These are phyloP conservation scores for Apiospora arundinis DNA, from an alignment of 2,329 filamentous ascomycete species.

Conservation along the genomic window DNA sequence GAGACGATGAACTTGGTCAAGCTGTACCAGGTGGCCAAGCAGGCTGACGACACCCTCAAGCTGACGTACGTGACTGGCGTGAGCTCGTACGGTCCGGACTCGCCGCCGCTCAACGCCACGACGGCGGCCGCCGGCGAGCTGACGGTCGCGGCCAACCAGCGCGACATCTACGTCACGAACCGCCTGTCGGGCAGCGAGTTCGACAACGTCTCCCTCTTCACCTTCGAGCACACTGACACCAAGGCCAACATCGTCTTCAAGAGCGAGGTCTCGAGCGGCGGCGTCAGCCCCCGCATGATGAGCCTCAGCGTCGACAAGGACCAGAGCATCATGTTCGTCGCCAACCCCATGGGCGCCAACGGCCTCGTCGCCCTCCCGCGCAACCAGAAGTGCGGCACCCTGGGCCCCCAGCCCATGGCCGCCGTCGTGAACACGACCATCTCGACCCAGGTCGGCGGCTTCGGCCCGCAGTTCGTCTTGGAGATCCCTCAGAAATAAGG, in stretches of 20 bases:
- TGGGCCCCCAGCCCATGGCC: constrained; percentile 33
- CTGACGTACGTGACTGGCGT: constrained; percentile 46
- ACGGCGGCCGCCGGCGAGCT: constrained; percentile 54
- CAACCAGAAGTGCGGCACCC: constrained; percentile 27
- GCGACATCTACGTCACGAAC: constrained; percentile 59
- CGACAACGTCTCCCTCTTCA: constrained; percentile 57
- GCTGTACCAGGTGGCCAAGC: constrained; percentile 47
- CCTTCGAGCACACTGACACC: constrained; percentile 33
- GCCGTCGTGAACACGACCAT: constrained; percentile 27
- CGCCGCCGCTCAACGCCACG: constrained; percentile 43
- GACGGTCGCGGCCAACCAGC: constrained; percentile 47
- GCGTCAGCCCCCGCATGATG: constrained; percentile 54
- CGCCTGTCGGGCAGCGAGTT: constrained; percentile 51
- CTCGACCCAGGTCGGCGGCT: constrained; percentile 26
- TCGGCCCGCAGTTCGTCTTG: constrained; percentile 39
- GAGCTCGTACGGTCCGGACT: constrained; percentile 47
- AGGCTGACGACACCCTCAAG: constrained; percentile 38
- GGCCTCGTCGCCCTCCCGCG: constrained; percentile 49
- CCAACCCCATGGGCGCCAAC: constrained; percentile 51
- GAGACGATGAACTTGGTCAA: constrained; percentile 53
- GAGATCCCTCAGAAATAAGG: constrained; percentile 28
- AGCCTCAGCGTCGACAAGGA: constrained; percentile 42
- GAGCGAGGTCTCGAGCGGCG: constrained; percentile 33
- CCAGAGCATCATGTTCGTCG: constrained; percentile 48
- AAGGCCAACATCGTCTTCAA: constrained; percentile 32